Evolutionary conservation across 371 early-diverging fungal genomes (phyloP).

Genomic region (Sporodiniella umbellata): DNA sequence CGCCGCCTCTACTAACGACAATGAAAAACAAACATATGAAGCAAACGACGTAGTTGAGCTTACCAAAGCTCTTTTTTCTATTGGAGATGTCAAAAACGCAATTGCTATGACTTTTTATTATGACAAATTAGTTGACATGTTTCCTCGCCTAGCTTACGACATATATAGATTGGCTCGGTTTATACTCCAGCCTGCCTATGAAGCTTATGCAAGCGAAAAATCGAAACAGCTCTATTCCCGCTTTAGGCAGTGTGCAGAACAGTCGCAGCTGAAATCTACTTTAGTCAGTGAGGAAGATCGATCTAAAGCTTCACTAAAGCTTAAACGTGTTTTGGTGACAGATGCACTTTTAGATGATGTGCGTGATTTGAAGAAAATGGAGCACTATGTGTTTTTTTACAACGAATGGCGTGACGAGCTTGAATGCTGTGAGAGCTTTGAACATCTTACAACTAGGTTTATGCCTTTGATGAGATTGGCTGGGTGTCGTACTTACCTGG

Average conservation of each 20-base stretch:
- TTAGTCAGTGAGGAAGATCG: constrained; percentile 9
- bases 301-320: constrained; percentile 20
- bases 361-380: constrained; percentile 23
- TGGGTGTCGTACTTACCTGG: constrained; percentile 48
- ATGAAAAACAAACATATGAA: constrained; percentile 7
- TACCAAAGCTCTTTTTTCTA: constrained; percentile 56
- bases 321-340: constrained; percentile 21
- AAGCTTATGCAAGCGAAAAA: constrained; percentile 33
- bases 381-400: constrained; percentile 58
- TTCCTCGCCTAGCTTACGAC: constrained; percentile 60
- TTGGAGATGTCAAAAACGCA: constrained; percentile 65
- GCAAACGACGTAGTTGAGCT: constrained; percentile 67
- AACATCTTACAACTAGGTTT: constrained; percentile 44
- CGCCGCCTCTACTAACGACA: constrained; percentile 11
- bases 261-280: constrained; percentile 26
- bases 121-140: constrained; percentile 54
- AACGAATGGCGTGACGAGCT: constrained; percentile 51
- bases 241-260: constrained; percentile 24
- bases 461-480: constrained; percentile 47
- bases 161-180: constrained; percentile 60
- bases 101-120: constrained; percentile 50
- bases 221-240: constrained; percentile 11
- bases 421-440: constrained; percentile 28
- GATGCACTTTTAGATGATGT: constrained; percentile 25
- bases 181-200: constrained; percentile 55